phyloP scores from a whole-genome alignment of 306 rosid species.

The Sophora flavescens region DNA sequence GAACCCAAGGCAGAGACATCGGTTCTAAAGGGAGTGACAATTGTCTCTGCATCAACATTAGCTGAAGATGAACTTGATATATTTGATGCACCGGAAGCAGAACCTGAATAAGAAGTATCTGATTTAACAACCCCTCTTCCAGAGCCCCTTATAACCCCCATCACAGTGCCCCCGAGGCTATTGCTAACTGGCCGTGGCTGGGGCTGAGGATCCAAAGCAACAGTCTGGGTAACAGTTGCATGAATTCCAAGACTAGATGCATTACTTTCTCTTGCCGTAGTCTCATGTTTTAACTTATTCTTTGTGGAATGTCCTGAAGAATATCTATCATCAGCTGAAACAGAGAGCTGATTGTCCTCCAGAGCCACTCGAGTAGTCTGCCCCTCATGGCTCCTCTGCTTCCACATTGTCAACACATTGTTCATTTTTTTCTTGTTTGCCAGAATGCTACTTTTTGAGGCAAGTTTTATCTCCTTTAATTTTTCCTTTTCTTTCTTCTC shows the following conservation, averaged over 20 bases:
- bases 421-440: conserved; percentile 97
- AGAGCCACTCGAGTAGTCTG: conserved; percentile 87
- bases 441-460: conserved; percentile 93
- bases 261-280: conserved; percentile 60
- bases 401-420: conserved; percentile 96
- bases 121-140: conserved; percentile 81
- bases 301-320: conserved; percentile 66
- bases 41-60: conserved; percentile 57
- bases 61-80: conserved; percentile 50
- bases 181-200: conserved; percentile 85
- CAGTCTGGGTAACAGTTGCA: conserved; percentile 50
- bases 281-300: conserved; percentile 68
- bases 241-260: conserved; percentile 56
- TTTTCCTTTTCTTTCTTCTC: conserved; percentile 95
- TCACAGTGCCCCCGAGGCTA: conserved; percentile 87
- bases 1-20: conserved; percentile 88
- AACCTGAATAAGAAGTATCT: conserved; percentile 62
- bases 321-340: conserved; percentile 68
- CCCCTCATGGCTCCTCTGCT: conserved; percentile 97
- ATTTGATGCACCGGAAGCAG: conserved; percentile 54
- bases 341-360: conserved; percentile 69
- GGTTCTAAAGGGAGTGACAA: conserved; percentile 76
- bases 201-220: conserved; percentile 63
- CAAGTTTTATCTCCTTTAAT: conserved; percentile 89
- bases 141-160: conserved; percentile 97